These are phyloP conservation scores for Dicorynia guianensis DNA, from an alignment of 306 rosid species.

Conservation along the genomic window DNA sequence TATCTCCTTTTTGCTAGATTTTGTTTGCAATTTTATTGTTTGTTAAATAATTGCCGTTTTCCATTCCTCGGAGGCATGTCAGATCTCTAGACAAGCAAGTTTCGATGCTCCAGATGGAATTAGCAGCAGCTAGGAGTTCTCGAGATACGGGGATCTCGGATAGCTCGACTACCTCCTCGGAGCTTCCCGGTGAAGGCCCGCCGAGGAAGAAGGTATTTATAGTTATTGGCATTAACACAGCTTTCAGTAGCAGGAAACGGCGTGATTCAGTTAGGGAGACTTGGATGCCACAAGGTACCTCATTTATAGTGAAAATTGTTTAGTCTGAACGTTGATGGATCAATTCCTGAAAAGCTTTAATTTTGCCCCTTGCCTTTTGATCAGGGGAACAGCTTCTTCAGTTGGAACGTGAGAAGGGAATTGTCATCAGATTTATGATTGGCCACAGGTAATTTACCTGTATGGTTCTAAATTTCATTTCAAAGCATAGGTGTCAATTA, in stretches of 20 bases:
- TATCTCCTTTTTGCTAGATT: conserved; percentile 34
- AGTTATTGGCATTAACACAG: conserved; percentile 96
- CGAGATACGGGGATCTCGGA: conserved; percentile 54
- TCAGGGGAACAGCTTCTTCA: conserved; percentile 87
- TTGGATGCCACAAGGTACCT: conserved; percentile 97
- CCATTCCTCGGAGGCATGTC: conserved; percentile 50
- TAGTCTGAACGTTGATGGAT: neutral
- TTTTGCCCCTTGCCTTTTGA: conserved; percentile 12
- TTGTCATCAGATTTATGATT: conserved; percentile 92
- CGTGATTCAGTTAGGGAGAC: conserved; percentile 98
- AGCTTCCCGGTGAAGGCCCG: conserved; percentile 34
- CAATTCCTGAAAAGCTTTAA: conserved; percentile 40
- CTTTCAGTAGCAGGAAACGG: conserved; percentile 95
- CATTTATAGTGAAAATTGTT: neutral
- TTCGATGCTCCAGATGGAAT: conserved; percentile 78
- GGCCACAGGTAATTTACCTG: conserved; percentile 82
- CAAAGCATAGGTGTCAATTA: too few relatives aligned
- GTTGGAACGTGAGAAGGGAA: conserved; percentile 95
- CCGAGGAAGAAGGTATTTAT: conserved; percentile 76
- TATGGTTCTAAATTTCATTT: neutral
- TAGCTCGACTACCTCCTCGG: conserved; percentile 45
- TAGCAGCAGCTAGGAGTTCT: conserved; percentile 80
- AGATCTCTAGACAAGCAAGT: conserved; percentile 92
- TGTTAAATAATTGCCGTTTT: conserved; percentile 27
- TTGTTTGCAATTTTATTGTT: conserved; percentile 24